Evolutionary conservation across 139 green algal species (phyloP).

Genomic region (Auxenochlorella protothecoides): DNA sequence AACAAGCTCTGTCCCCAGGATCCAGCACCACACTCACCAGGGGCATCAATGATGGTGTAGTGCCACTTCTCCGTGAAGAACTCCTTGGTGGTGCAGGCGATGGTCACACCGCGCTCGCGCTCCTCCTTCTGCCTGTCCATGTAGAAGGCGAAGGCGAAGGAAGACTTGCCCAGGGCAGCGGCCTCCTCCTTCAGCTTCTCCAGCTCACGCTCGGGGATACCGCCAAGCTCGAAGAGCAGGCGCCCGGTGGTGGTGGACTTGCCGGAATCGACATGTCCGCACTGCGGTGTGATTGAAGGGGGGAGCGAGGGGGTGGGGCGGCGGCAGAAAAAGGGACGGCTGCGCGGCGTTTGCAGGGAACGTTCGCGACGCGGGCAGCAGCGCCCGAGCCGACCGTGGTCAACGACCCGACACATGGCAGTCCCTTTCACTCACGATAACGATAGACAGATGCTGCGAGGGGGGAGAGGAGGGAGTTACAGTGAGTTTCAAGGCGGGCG

Average conservation of each 20-base stretch:
- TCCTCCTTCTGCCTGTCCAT: conserved; percentile 95
- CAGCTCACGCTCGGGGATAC: conserved; percentile 96
- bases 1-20: no score
- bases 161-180: conserved; percentile 54
- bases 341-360: not conserved
- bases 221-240: conserved; percentile 96
- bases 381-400: not conserved
- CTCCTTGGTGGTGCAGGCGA: conserved; percentile 97
- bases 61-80: conserved; percentile 98
- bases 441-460: conserved; percentile 54
- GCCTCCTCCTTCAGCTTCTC: conserved; percentile 81
- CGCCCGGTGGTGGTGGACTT: conserved; percentile 96
- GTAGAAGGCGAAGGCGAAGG: conserved; percentile 70
- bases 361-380: not conserved
- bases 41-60: conserved; percentile 97
- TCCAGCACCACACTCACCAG: conserved; percentile 26
- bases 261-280: conserved; percentile 88
- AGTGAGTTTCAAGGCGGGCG: no score
- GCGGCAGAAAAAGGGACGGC: not conserved
- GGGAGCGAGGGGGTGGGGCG: not conserved
- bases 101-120: conserved; percentile 89
- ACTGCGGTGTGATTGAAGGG: not conserved
- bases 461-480: not conserved
- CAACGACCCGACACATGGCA: not conserved
- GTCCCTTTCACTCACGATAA: conserved; percentile 41